phyloP scores from a whole-genome alignment of 495 filamentous ascomycete genomes.

The Lindgomyces ingoldianus region DNA sequence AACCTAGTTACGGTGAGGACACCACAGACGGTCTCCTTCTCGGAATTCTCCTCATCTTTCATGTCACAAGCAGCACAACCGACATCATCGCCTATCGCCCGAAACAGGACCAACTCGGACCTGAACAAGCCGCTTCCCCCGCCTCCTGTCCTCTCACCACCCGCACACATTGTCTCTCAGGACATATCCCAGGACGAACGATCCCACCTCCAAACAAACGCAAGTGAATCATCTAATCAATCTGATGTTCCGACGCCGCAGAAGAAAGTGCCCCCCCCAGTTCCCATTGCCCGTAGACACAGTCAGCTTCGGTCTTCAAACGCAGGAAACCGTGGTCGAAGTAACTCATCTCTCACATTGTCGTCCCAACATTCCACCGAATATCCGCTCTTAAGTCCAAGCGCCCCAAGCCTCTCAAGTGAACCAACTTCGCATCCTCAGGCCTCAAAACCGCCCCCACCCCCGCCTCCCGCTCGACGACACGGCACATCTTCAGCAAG shows the following conservation, averaged over 20 bases:
- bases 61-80: constrained; percentile 21
- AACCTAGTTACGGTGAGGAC: constrained; percentile 32
- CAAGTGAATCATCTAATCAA: neutral
- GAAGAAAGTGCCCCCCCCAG: constrained; percentile 42
- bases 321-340: constrained; percentile 30
- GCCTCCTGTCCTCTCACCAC: constrained; percentile 16
- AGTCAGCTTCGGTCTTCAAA: constrained; percentile 33
- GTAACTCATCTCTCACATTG: constrained; percentile 39
- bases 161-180: constrained; percentile 27
- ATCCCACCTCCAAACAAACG: neutral
- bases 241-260: constrained; percentile 8
- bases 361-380: constrained; percentile 35
- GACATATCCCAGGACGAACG: constrained; percentile 12
- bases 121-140: constrained; percentile 47
- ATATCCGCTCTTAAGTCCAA: constrained; percentile 6
- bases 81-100: constrained; percentile 8
- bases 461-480: constrained; percentile 40
- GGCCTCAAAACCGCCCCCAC: constrained; percentile 30
- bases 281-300: constrained; percentile 40
- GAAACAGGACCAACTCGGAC: constrained; percentile 36
- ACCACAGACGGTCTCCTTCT: constrained; percentile 45
- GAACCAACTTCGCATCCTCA: constrained; percentile 10
- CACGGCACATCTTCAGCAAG: constrained; percentile 16
- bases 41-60: constrained; percentile 37
- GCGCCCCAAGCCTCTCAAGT: constrained; percentile 2